These are phyloP conservation scores for Mortierella hygrophila DNA, from an alignment of 192 early-diverging fungal genomes.

Conservation along the genomic window DNA sequence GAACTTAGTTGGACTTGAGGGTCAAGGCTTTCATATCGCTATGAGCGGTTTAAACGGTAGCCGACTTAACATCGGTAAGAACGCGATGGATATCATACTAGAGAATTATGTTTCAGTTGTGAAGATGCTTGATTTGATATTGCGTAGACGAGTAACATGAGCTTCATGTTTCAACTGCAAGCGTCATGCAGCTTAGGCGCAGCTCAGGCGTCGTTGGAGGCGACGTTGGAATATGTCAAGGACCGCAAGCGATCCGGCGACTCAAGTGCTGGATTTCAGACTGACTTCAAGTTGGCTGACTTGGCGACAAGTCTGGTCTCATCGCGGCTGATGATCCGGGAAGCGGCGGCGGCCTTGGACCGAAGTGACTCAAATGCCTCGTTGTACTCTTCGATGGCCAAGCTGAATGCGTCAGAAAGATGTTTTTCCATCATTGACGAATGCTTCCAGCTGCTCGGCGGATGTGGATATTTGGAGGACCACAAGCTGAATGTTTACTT, in stretches of 20 bases:
- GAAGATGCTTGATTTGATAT: neutral
- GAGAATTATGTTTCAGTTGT: too few relatives aligned
- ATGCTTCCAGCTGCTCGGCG: constrained; percentile 65
- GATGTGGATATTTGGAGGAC: constrained; percentile 71
- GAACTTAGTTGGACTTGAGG: constrained; percentile 66
- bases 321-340: constrained; percentile 64
- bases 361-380: constrained; percentile 46
- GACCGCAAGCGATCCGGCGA: constrained; percentile 64
- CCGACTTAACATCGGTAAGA: constrained; percentile 64
- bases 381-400: constrained; percentile 67
- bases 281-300: constrained; percentile 71
- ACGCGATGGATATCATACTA: neutral
- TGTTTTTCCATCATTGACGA: constrained; percentile 65
- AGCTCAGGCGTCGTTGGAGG: constrained; percentile 61
- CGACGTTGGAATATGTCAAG: constrained; percentile 51
- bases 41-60: constrained; percentile 75
- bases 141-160: neutral
- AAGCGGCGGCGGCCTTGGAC: constrained; percentile 59
- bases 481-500: constrained; percentile 68
- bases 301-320: constrained; percentile 62
- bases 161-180: neutral
- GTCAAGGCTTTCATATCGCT: constrained; percentile 71
- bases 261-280: constrained; percentile 47
- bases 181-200: constrained; percentile 68
- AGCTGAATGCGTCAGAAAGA: constrained; percentile 64